Percentiles rank a stretch among this genome's conserved stretches.
phyloP scores from a whole-genome alignment of 306 rosid species.

The Ormosia emarginata region DNA sequence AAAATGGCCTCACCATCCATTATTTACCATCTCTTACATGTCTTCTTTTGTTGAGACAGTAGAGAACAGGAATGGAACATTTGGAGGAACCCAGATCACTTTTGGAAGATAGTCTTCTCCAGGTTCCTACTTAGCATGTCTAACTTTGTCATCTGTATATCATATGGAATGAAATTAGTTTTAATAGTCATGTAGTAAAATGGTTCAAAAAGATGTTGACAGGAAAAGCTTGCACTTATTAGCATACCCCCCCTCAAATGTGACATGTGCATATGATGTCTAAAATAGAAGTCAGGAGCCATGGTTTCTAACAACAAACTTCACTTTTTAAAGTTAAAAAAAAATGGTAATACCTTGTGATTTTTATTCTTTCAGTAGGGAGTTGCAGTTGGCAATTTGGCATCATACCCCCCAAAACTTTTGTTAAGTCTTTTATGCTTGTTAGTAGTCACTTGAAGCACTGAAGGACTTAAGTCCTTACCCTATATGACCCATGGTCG shows the following conservation, averaged over 20 bases:
- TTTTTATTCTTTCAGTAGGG: neutral
- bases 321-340: neutral
- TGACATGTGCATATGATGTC: neutral
- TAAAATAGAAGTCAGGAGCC: neutral
- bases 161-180: neutral
- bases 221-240: neutral
- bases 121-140: conserved; percentile 24
- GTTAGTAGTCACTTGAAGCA: neutral
- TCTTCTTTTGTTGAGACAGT: neutral
- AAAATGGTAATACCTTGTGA: neutral
- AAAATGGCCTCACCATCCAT: neutral
- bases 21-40: neutral
- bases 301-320: neutral
- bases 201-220: neutral
- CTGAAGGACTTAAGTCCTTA: neutral
- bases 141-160: neutral
- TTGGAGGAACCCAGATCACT: conserved; percentile 13
- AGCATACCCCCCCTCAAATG: neutral
- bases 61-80: conserved; percentile 18
- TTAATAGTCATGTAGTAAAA: neutral
- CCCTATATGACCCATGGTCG: neutral
- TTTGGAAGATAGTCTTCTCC: conserved; percentile 30
- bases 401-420: neutral
- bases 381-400: neutral
- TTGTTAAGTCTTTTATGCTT: neutral